These are phyloP conservation scores for Jaltomata sinuosa DNA, from an alignment of 257 asterid species.

Conservation along the genomic window DNA sequence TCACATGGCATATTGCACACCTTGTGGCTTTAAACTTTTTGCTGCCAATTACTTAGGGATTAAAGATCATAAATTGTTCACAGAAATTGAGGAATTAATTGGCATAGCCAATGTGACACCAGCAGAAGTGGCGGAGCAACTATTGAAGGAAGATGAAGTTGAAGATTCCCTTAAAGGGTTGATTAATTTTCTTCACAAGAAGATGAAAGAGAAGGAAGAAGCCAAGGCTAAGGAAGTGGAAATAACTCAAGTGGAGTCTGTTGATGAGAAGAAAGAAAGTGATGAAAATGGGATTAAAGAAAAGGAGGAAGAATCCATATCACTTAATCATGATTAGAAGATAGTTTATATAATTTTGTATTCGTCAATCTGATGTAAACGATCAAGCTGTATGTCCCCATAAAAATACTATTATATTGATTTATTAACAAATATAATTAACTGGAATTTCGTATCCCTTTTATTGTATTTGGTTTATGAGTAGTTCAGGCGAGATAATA, in stretches of 20 bases:
- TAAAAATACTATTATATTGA: background rate
- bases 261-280: background rate
- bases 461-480: background rate
- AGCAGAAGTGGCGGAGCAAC: slow-evolving; percentile 68
- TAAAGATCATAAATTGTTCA: slow-evolving; percentile 25
- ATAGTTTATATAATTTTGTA: background rate
- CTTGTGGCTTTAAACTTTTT: slow-evolving; percentile 39
- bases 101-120: slow-evolving; percentile 31
- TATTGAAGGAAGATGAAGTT: slow-evolving; percentile 41
- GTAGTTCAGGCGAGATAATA: background rate
- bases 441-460: background rate
- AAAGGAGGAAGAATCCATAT: no score
- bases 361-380: background rate
- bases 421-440: background rate
- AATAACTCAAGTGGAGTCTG: background rate
- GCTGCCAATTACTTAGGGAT: slow-evolving; percentile 44
- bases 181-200: background rate
- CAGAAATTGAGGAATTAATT: slow-evolving; percentile 37
- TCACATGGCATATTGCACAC: slow-evolving; percentile 51
- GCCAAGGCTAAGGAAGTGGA: background rate
- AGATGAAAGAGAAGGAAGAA: background rate
- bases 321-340: background rate
- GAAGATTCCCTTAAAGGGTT: slow-evolving; percentile 22
- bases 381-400: background rate
- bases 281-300: background rate